Base-by-base conservation (phyloP, 352 stramenopile species). In the Blastocystis sp. region DNA sequence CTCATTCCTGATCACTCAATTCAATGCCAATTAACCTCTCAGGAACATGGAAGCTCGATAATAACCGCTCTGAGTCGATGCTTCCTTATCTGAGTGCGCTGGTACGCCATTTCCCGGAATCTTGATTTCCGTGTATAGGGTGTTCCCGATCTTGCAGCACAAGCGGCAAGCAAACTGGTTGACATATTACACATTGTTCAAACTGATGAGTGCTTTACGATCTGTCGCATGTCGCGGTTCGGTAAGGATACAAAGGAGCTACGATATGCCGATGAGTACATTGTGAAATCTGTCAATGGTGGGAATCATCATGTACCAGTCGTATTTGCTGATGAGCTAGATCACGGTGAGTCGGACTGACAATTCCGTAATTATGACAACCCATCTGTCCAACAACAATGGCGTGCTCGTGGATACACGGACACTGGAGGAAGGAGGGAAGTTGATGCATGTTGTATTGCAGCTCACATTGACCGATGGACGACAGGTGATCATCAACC, bases 171-270 rank as follows among this genome's bases (percentile, higher is more conserved):
- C 29, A 81, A 81, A 48, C 42, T 81, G 40, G 69, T 81, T 4
- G 69, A 81, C 29, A 81, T 81, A 46, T 27, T 81, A 44, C 36
- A 57, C 34, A 81, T 81, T 42, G 44, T 51, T 1, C 69, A 81
- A 65, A 81, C 69, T 16, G 69, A 81, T 61, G 69, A 81, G 24
- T 81, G 44, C 29, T 81, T 81, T 57, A 81, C 69, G 7, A 81
- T 81, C 24, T 81, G 69, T 42, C 44, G 69, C 7, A 81, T 81
- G 69, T 81, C 69, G 6, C 69, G 69, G 24, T 81, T 81, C 40
- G 69, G 69, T 4, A 81, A 81, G 27, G 69, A 81, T 61, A 64
- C 69, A 63, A 81, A 81, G 27, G 18, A n/a, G 36, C 29, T 81
- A 11, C 32, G 42, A 46, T 81, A 63, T 61, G 46, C 27, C 9